Conservation (phyloP, 768 basidiomycete species). For the Infundibulicybe gibba region DNA sequence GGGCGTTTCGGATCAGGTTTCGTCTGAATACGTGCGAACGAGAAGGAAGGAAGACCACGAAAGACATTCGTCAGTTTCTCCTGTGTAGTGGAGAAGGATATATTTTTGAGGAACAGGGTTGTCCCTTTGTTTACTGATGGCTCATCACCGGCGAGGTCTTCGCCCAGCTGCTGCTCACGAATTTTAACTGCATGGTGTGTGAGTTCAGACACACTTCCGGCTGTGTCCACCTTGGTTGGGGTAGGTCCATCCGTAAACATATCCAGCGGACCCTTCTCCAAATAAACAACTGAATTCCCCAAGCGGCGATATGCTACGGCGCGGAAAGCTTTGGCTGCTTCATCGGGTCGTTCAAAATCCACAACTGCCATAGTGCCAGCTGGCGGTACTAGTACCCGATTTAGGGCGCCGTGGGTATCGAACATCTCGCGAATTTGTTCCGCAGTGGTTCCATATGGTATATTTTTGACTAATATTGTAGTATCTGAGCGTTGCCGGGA, state of each 20-base stretch:
- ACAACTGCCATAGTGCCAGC: conserved; percentile 93
- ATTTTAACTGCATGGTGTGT: conserved; percentile 32
- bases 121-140: conserved; percentile 57
- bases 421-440: conserved; percentile 81
- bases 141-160: conserved; percentile 31
- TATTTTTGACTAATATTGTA: conserved; percentile 91
- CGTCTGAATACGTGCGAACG: conserved; percentile 87
- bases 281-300: conserved; percentile 86
- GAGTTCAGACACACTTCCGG: conserved; percentile 4
- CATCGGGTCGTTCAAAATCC: conserved; percentile 70
- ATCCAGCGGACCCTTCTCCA: conserved; percentile 87
- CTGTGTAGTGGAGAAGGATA: conserved; percentile 87
- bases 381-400: conserved; percentile 79
- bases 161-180: conserved; percentile 33
- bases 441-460: conserved; percentile 83
- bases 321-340: conserved; percentile 73
- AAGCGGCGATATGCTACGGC: conserved; percentile 84
- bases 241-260: conserved; percentile 62
- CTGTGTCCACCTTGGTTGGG: conserved; percentile 7
- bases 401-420: conserved; percentile 66
- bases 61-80: conserved; percentile 70
- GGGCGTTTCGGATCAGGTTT: conserved; percentile 83
- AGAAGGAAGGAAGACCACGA: conserved; percentile 71
- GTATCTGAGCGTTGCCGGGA: conserved; percentile 65
- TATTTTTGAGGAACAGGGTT: conserved; percentile 93